A percentile compares a stretch with the other conserved stretches of the same genome.
phyloP scores from a whole-genome alignment of 2,329 filamentous ascomycete species.

The Raffaelea arxii region DNA sequence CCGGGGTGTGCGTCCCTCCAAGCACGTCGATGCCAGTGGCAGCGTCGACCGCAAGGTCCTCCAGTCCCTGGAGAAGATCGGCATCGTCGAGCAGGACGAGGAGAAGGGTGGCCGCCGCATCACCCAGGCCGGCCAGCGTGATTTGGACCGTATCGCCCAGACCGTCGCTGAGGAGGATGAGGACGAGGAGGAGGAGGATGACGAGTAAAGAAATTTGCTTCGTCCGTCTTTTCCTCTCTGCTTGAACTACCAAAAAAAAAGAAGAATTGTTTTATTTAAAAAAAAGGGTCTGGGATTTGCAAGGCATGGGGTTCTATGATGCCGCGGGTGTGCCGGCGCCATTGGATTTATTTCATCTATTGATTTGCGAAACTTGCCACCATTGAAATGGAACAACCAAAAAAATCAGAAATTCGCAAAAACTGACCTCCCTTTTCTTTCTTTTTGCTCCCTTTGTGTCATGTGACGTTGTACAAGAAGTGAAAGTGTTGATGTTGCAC shows the following conservation, averaged over 20 bases:
- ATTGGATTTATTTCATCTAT: background rate
- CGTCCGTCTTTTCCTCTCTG: background rate
- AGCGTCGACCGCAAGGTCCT: slow-evolving; percentile 95
- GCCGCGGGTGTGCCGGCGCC: too few relatives aligned
- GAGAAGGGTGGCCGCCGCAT: slow-evolving; percentile 98
- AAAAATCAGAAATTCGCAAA: background rate
- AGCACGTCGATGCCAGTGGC: slow-evolving; percentile 93
- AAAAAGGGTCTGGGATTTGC: background rate
- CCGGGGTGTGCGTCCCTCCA: slow-evolving; percentile 80
- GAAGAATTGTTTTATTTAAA: too few relatives aligned
- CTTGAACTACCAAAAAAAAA: background rate
- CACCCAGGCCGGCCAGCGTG: slow-evolving; percentile 95
- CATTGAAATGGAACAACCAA: background rate
- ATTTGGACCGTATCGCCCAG: slow-evolving; percentile 92
- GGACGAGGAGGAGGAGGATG: slow-evolving; percentile 45
- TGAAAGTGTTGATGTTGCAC: too few relatives aligned
- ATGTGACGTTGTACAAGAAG: too few relatives aligned
- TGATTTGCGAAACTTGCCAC: background rate
- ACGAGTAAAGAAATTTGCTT: slow-evolving; percentile 44
- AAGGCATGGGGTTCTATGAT: too few relatives aligned
- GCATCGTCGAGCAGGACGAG: slow-evolving; percentile 94
- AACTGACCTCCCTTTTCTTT: background rate
- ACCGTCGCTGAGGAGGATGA: slow-evolving; percentile 66
- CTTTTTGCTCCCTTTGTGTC: too few relatives aligned
- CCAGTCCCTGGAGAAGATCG: slow-evolving; percentile 98